Evolutionary conservation across 169 alveolate species (phyloP).

Genomic region (Ichthyophthirius multifiliis): DNA sequence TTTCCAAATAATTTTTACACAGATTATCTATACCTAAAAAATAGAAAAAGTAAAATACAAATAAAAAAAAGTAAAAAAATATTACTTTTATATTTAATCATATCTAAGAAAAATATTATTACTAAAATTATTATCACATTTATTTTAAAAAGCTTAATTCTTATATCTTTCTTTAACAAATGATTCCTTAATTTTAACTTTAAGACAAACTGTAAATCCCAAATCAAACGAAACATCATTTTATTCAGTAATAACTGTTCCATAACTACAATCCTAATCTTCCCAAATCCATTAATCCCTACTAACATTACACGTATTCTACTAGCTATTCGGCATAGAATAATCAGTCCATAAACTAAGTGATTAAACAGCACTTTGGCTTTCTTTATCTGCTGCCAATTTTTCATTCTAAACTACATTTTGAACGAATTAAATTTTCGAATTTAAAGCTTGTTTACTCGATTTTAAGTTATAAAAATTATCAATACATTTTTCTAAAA

Average conservation of each 20-base stretch:
- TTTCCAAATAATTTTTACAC: neutral
- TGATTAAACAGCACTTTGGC: neutral
- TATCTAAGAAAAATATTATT: neutral
- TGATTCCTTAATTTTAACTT: neutral
- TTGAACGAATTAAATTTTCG: neutral
- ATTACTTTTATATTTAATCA: slow-evolving; percentile 9
- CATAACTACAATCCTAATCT: slow-evolving; percentile 8
- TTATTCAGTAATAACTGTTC: neutral
- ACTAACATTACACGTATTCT: neutral
- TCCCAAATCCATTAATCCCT: slow-evolving; percentile 35
- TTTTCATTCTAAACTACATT: neutral
- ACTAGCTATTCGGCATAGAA: neutral
- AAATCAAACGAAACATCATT: slow-evolving; percentile 3
- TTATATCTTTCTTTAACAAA: neutral
- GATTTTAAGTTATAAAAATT: neutral
- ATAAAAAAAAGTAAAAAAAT: neutral
- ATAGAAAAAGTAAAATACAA: neutral
- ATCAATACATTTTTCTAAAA: neutral
- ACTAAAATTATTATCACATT: neutral
- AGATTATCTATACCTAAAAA: slow-evolving; percentile 2
- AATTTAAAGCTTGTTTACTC: neutral
- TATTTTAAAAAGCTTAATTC: neutral
- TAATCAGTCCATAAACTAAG: slow-evolving; percentile 28
- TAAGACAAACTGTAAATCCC: neutral
- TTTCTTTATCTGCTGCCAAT: neutral